phyloP scores from a whole-genome alignment of 148 eudicot genomes.

The Rhododendron williamsianum region DNA sequence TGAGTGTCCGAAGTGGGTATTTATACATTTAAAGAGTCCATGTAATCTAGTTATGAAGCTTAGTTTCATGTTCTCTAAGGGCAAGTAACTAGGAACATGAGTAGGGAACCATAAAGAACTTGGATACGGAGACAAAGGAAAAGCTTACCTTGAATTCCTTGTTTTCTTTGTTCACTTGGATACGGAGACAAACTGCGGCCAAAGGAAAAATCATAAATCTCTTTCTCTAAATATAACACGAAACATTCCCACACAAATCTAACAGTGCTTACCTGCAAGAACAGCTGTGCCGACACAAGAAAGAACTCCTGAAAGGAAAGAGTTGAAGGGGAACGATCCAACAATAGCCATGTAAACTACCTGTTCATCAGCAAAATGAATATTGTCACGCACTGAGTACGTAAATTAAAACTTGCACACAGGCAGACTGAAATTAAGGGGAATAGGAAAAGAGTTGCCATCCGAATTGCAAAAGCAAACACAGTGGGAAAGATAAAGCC shows the following conservation, averaged over 20 bases:
- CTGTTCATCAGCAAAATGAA: slow-evolving; percentile 33
- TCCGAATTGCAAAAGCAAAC: neutral
- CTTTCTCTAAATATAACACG: neutral
- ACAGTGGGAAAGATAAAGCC: neutral
- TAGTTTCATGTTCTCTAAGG: neutral
- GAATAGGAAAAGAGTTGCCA: neutral
- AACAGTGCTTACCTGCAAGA: slow-evolving; percentile 78
- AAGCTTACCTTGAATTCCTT: slow-evolving; percentile 89
- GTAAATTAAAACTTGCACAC: neutral
- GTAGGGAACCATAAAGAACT: neutral
- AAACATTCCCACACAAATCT: neutral
- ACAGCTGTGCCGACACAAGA: slow-evolving; percentile 97
- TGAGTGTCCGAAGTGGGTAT: neutral
- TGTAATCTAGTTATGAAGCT: neutral
- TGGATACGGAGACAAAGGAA: neutral
- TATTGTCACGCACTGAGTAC: neutral
- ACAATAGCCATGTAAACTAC: slow-evolving; percentile 87
- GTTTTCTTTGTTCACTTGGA: slow-evolving; percentile 97
- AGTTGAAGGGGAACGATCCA: slow-evolving; percentile 97
- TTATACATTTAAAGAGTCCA: neutral
- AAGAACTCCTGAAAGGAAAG: slow-evolving; percentile 93
- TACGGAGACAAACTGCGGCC: slow-evolving; percentile 78
- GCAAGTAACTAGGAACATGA: neutral
- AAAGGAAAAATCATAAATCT: slow-evolving; percentile 10
- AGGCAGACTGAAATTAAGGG: neutral